Percentiles rank a stretch among this genome's conserved stretches.
Conservation (phyloP, 1,284 basidiomycete species). For the Ustilago esculenta region DNA sequence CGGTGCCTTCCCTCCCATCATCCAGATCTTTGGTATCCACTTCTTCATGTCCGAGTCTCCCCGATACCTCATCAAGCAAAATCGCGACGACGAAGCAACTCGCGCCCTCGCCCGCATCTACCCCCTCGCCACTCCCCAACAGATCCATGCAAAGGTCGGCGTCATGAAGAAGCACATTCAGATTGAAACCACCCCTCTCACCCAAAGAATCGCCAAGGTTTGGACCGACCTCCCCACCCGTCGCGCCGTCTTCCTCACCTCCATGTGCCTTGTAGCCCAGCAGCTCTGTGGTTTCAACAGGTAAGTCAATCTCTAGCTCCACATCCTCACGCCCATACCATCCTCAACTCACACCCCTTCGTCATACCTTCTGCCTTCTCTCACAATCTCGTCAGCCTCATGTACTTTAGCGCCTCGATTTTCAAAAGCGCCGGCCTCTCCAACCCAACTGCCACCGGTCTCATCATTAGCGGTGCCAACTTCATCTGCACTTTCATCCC, state of each 20-base stretch:
- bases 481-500: constrained; percentile 84
- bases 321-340: too few species aligned
- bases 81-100: constrained; percentile 56
- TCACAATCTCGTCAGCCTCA: too few species aligned
- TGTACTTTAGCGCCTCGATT: constrained; percentile 67
- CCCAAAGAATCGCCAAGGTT: constrained; percentile 18
- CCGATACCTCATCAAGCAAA: constrained; percentile 65
- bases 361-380: too few species aligned
- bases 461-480: constrained; percentile 67
- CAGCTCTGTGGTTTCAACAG: constrained; percentile 68
- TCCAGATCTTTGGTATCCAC: constrained; percentile 64
- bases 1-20: constrained; percentile 65
- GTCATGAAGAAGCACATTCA: constrained; percentile 66
- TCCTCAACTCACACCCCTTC: too few species aligned
- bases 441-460: constrained; percentile 63
- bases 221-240: constrained; percentile 44
- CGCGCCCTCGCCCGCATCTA: constrained; percentile 61
- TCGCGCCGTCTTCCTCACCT: constrained; percentile 39
- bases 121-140: constrained; percentile 56
- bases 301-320: background rate
- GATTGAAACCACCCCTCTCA: constrained; percentile 28
- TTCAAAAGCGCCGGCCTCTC: constrained; percentile 66
- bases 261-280: constrained; percentile 44
- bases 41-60: constrained; percentile 67
- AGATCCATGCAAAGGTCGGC: constrained; percentile 66